These are phyloP conservation scores for Calcarisporium arbuscula DNA, from an alignment of 2,329 filamentous ascomycete genomes.

Conservation along the genomic window DNA sequence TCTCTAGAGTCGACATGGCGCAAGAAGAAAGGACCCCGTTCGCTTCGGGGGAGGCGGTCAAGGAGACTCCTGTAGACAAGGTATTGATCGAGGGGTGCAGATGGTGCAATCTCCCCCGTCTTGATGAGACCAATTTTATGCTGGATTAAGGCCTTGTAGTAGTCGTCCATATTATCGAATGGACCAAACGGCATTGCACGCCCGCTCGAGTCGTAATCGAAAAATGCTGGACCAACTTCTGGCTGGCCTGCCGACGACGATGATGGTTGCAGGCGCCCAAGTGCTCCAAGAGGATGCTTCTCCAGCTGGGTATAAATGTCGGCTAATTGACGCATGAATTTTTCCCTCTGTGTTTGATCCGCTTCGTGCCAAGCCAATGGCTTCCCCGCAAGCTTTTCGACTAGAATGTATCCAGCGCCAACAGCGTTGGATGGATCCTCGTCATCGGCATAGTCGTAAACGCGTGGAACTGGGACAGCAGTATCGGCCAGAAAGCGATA, in stretches of 20 bases:
- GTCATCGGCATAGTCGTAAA: conserved; percentile 11
- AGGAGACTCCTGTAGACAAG: conserved; percentile 10
- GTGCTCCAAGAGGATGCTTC: conserved; percentile 9
- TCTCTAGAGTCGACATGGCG: conserved; percentile 10
- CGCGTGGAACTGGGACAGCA: conserved; percentile 10
- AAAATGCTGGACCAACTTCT: conserved; percentile 6
- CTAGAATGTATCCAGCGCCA: conserved; percentile 9
- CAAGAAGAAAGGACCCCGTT: conserved; percentile 10
- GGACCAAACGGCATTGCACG: conserved; percentile 5
- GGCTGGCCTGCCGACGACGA: conserved; percentile 7
- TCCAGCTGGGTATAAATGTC: conserved; percentile 9
- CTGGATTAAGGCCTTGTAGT: conserved; percentile 6
- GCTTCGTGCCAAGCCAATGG: conserved; percentile 10
- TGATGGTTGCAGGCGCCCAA: conserved; percentile 11
- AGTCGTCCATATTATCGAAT: conserved; percentile 6
- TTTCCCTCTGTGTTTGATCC: conserved; percentile 8
- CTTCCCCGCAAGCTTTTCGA: conserved; percentile 10
- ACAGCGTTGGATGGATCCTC: conserved; percentile 9
- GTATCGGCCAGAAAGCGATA: conserved; percentile 8
- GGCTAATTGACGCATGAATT: conserved; percentile 9
- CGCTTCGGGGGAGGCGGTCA: conserved; percentile 9
- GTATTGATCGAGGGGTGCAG: conserved; percentile 10
- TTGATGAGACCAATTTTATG: conserved; percentile 8
- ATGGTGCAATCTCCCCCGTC: conserved; percentile 10
- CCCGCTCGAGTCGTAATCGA: conserved; percentile 7